Conservation (phyloP, 768 basidiomycete species). For the Tephrocybe sp. region DNA sequence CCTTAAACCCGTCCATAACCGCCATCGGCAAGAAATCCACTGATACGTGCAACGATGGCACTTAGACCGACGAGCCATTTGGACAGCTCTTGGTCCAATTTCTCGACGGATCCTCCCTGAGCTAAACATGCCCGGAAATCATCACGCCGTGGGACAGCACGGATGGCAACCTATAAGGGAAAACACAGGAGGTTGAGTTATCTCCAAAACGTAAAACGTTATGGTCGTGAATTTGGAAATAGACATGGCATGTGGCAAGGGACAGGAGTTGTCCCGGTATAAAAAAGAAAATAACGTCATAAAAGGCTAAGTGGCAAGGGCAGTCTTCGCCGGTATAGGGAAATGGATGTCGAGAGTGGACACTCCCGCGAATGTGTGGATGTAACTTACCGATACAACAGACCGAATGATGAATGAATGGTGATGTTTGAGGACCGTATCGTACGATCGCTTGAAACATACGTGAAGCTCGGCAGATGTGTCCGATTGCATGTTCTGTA, state of each 20-base stretch:
- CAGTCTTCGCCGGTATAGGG: no score
- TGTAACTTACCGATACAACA: slow-evolving; percentile 51
- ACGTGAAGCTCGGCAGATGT: slow-evolving; percentile 50
- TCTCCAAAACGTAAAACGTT: no score
- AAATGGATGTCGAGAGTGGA: slow-evolving; percentile 16
- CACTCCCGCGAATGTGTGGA: background rate
- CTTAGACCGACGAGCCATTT: slow-evolving; percentile 64
- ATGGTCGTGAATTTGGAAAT: background rate
- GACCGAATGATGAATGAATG: slow-evolving; percentile 67
- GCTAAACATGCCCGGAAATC: slow-evolving; percentile 65
- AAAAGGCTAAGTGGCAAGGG: background rate
- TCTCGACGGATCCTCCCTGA: slow-evolving; percentile 52
- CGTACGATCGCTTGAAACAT: slow-evolving; percentile 72
- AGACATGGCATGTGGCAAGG: no score
- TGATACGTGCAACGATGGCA: slow-evolving; percentile 46
- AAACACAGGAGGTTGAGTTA: background rate
- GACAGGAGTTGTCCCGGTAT: background rate
- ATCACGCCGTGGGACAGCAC: slow-evolving; percentile 55
- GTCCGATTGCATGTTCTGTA: slow-evolving; percentile 63
- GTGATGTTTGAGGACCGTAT: slow-evolving; percentile 62
- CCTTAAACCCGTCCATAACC: slow-evolving; percentile 48
- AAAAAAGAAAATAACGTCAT: background rate
- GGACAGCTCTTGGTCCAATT: slow-evolving; percentile 50
- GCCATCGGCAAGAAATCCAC: slow-evolving; percentile 50
- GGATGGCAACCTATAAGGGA: slow-evolving; percentile 48